Evolutionary conservation across 768 basidiomycete species (phyloP).

Genomic region (Hygrophoropsis aurantiaca): DNA sequence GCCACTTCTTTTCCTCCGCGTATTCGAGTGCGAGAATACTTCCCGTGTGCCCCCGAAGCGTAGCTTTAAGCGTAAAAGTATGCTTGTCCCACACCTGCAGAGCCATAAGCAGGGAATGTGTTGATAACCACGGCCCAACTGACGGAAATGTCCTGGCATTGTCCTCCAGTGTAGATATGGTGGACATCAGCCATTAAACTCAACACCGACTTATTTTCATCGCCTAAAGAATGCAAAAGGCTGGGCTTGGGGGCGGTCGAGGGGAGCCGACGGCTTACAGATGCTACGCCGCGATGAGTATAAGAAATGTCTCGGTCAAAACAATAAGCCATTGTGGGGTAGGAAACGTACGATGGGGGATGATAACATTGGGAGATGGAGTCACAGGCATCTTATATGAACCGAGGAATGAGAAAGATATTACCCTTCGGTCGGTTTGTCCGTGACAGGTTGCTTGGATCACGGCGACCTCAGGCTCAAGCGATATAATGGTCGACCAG

Average conservation of each 20-base stretch:
- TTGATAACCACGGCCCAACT: conserved; percentile 15
- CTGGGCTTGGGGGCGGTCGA: conserved; percentile 42
- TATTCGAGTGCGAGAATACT: conserved; percentile 81
- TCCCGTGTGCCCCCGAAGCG: conserved; percentile 78
- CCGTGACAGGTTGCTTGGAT: too few species aligned
- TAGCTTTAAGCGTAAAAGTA: conserved; percentile 65
- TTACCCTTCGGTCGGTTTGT: too few species aligned
- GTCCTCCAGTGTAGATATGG: conserved; percentile 83
- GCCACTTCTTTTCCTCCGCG: conserved; percentile 74
- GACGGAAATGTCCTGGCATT: conserved; percentile 75
- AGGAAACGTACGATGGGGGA: conserved; percentile 25
- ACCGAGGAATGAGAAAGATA: too few species aligned
- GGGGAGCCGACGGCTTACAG: conserved; percentile 57
- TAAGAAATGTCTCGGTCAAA: neutral
- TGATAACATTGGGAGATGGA: conserved; percentile 5
- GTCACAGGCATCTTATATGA: neutral
- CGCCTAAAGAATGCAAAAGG: conserved; percentile 69
- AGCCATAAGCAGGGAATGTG: neutral
- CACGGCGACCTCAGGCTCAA: neutral
- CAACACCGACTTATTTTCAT: conserved; percentile 67
- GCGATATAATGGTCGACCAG: neutral
- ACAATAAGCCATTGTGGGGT: neutral
- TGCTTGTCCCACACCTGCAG: conserved; percentile 82
- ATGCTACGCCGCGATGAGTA: conserved; percentile 37
- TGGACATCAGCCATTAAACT: conserved; percentile 70